Conservation (phyloP, 2,329 filamentous ascomycete genomes). For the Ophiostoma pallidulum region DNA sequence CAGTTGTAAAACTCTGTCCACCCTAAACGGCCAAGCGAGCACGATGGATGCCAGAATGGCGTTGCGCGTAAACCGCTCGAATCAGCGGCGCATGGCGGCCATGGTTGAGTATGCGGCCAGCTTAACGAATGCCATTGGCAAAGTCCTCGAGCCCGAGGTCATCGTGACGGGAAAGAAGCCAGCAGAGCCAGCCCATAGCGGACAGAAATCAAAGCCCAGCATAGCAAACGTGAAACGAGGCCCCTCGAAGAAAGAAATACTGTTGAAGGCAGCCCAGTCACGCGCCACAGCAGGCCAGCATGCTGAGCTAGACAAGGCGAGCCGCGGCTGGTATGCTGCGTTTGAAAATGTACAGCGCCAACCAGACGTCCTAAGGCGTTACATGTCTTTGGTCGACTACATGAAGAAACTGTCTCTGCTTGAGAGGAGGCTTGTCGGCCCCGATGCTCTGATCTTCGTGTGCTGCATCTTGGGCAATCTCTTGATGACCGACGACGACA, state of each 20-base stretch:
- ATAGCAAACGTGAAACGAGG: not conserved
- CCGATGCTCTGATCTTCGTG: slow-evolving; percentile 28
- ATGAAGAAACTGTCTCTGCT: slow-evolving; percentile 31
- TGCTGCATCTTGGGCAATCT: slow-evolving; percentile 25
- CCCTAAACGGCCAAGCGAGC: not conserved
- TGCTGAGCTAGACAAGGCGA: not conserved
- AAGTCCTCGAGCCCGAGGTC: slow-evolving; percentile 52
- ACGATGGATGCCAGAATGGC: no score
- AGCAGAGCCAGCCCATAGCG: no score
- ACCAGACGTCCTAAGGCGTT: slow-evolving; percentile 32
- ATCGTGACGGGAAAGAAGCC: slow-evolving; percentile 39
- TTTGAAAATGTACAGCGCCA: slow-evolving; percentile 39
- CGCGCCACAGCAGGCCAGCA: slow-evolving; percentile 21
- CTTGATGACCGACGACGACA: not conserved
- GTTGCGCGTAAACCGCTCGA: slow-evolving; percentile 24
- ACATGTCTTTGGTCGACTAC: slow-evolving; percentile 39
- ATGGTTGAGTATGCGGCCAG: slow-evolving; percentile 61
- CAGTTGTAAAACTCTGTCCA: not conserved
- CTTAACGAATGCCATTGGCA: slow-evolving; percentile 55
- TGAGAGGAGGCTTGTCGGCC: slow-evolving; percentile 20
- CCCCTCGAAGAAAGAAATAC: no score
- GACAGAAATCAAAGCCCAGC: not conserved
- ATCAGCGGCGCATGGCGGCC: slow-evolving; percentile 58
- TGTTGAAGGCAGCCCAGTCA: no score
- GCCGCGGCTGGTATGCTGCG: slow-evolving; percentile 17